These are phyloP conservation scores for Nakaseomyces bracarensis DNA, from an alignment of 1,139 yeast genomes.

Conservation along the genomic window DNA sequence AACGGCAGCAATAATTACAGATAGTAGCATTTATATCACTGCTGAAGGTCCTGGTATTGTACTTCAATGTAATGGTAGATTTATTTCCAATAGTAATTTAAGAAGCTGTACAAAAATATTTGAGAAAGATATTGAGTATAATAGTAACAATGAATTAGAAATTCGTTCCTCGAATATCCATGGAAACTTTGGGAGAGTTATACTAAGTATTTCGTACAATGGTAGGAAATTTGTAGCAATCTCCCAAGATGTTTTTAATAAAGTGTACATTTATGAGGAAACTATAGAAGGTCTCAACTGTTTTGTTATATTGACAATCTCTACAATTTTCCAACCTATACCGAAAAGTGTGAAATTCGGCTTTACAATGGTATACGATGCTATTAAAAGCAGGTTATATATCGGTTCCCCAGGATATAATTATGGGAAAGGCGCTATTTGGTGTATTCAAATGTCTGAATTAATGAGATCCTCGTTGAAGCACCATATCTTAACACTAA, in stretches of 20 bases:
- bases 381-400: constrained; percentile 21
- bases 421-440: constrained; percentile 39
- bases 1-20: constrained; percentile 18
- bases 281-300: constrained; percentile 12
- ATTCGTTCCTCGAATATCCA: constrained; percentile 14
- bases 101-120: not conserved
- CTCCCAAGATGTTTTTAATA: constrained; percentile 20
- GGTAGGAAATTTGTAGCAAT: constrained; percentile 15
- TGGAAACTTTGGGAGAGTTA: constrained; percentile 19
- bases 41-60: constrained; percentile 33
- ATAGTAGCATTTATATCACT: constrained; percentile 27
- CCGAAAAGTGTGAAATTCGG: constrained; percentile 33
- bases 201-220: constrained; percentile 12
- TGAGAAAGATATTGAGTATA: not conserved
- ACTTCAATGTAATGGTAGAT: constrained; percentile 20
- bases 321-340: constrained; percentile 13
- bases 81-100: not conserved
- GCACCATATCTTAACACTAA: constrained; percentile 8
- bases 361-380: constrained; percentile 23
- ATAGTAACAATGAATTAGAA: not conserved
- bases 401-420: constrained; percentile 37
- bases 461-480: constrained; percentile 17
- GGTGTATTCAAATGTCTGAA: constrained; percentile 32
- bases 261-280: constrained; percentile 33
- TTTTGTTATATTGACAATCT: constrained; percentile 15